These are phyloP conservation scores for Mycena alexandri DNA, from an alignment of 768 basidiomycete genomes.

Conservation along the genomic window DNA sequence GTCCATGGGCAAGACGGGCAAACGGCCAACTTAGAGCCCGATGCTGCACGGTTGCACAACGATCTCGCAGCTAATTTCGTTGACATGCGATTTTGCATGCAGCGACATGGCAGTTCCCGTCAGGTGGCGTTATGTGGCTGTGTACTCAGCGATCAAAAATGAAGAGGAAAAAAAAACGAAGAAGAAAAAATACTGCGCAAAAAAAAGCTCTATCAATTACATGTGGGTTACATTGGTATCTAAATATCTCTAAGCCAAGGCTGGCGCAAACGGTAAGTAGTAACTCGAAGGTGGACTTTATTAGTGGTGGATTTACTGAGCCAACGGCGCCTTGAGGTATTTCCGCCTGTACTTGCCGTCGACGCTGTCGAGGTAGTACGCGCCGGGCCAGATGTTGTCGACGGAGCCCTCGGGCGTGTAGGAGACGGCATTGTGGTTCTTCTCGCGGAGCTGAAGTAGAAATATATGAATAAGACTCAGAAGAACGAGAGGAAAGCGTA, in stretches of 20 bases:
- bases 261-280: background rate
- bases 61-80: no score
- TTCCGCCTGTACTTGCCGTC: constrained; percentile 94
- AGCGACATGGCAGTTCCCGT: no score
- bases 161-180: no score
- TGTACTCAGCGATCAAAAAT: no score
- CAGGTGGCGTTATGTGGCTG: no score
- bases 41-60: no score
- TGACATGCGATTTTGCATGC: no score
- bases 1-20: no score
- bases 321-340: constrained; percentile 62
- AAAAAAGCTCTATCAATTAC: background rate
- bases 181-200: no score
- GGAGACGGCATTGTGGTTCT: constrained; percentile 91
- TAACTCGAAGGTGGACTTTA: background rate
- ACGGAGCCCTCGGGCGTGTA: constrained; percentile 89
- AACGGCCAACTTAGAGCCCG: no score
- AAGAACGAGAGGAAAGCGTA: constrained; percentile 50
- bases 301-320: background rate
- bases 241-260: constrained; percentile 3
- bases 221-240: constrained; percentile 19
- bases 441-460: constrained; percentile 85
- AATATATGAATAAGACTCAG: constrained; percentile 15
- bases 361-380: constrained; percentile 92
- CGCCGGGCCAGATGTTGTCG: constrained; percentile 94